A percentile compares a stretch with the other conserved stretches of the same genome.
Conservation (phyloP, 2,329 filamentous ascomycete species). For the Mariannaea sp. region DNA sequence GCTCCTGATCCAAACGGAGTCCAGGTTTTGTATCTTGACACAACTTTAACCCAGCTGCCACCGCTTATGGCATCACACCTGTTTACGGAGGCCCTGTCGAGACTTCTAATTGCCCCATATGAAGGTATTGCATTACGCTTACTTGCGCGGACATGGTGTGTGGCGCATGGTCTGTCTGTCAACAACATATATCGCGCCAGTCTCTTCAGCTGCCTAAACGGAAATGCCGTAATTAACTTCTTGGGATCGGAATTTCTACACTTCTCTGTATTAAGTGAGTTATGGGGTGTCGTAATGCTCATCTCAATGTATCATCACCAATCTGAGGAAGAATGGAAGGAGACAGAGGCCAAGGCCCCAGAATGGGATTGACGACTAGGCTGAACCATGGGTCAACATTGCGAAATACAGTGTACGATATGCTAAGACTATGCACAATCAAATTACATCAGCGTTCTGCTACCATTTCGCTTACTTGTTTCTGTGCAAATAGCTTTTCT, state of each 20-base stretch:
- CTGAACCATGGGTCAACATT: neutral
- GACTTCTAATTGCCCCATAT: conserved; percentile 51
- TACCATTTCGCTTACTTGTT: neutral
- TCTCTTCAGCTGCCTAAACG: conserved; percentile 45
- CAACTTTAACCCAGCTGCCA: conserved; percentile 56
- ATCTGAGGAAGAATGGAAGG: conserved; percentile 51
- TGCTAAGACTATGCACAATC: neutral
- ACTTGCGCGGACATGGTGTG: conserved; percentile 50
- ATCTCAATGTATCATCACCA: conserved; percentile 47
- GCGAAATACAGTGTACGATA: neutral
- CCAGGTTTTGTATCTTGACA: conserved; percentile 51
- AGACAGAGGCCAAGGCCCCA: conserved; percentile 37
- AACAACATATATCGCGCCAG: conserved; percentile 47
- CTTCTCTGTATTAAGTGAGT: conserved; percentile 49
- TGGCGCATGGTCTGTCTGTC: conserved; percentile 45
- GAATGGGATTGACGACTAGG: conserved; percentile 8
- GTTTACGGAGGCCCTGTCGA: conserved; percentile 49
- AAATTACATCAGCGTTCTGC: neutral
- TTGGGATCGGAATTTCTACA: conserved; percentile 52
- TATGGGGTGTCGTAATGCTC: conserved; percentile 51
- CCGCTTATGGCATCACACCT: conserved; percentile 54
- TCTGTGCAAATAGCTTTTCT: neutral
- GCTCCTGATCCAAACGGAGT: conserved; percentile 39
- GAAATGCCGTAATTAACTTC: conserved; percentile 51
- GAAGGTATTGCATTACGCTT: conserved; percentile 53